These are phyloP conservation scores for Dioscorea zingiberensis DNA, from an alignment of 106 monocot genomes.

Conservation along the genomic window DNA sequence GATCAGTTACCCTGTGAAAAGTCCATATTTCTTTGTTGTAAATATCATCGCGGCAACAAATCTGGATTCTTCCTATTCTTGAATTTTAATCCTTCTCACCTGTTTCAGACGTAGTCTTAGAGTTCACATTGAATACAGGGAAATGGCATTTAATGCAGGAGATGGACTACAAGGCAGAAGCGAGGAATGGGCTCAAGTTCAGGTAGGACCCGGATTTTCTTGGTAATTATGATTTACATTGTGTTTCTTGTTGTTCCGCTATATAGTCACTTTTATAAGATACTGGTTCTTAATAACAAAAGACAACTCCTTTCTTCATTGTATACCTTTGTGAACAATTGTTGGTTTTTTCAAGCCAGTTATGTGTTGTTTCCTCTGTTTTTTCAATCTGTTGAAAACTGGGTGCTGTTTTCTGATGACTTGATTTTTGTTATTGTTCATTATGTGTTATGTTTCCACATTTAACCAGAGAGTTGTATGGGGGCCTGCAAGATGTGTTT, in stretches of 20 bases:
- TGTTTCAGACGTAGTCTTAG: conserved; percentile 51
- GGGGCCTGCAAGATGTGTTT: conserved; percentile 64
- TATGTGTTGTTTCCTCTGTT: too few relatives aligned
- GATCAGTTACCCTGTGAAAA: too few relatives aligned
- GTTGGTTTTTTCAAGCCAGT: too few relatives aligned
- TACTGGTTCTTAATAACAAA: too few relatives aligned
- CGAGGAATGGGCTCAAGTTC: conserved; percentile 86
- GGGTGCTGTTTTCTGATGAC: too few relatives aligned
- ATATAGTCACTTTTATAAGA: not conserved
- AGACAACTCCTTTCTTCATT: too few relatives aligned
- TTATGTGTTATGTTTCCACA: not conserved
- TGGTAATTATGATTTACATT: not conserved
- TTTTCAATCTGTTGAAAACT: too few relatives aligned
- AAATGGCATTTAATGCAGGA: conserved; percentile 98
- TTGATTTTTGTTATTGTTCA: too few relatives aligned
- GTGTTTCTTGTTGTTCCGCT: not conserved
- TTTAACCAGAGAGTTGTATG: conserved; percentile 76
- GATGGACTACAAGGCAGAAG: conserved; percentile 95
- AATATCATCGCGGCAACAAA: too few relatives aligned
- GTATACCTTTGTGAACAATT: too few relatives aligned
- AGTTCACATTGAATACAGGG: conserved; percentile 97
- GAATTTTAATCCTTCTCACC: not conserved
- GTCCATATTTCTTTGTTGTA: too few relatives aligned
- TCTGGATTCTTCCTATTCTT: too few relatives aligned
- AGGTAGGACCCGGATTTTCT: conserved; percentile 35